Evolutionary conservation across 768 basidiomycete genomes (phyloP), one percentile per base, ranked within the genome.

Genomic region (Ramaria rubella): DNA sequence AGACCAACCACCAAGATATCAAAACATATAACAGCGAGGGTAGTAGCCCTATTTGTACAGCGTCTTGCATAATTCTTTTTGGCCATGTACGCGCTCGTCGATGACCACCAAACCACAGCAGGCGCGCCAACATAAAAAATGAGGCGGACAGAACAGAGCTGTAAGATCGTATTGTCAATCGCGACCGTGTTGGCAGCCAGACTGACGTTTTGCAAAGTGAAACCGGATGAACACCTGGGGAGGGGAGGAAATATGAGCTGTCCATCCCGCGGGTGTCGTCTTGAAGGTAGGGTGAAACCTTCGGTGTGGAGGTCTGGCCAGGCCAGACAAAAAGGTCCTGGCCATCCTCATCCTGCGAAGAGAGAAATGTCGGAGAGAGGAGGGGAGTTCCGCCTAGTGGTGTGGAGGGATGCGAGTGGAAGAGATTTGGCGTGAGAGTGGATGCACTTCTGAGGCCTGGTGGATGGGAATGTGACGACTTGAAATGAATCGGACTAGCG

Each of bases 161-260:
- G n/a, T 24, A 53, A 17, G 52, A 34, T 1, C 54, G 40, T 11
- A 30, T 17, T n/a, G 54, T 55, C 40, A 44, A 29, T 4, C 29
- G 23, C 2, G 23, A 27, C 23, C 44, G 42, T n/a, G 49, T 29
- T 27, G 49, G 30, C 5, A 50, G 26, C 52, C 52, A 53, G 19
- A 27, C 8, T 23, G 34, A 53, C 29, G 23, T 55, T 31, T 55
- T 23, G 5, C 42, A 30, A 12, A 45, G 21, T n/a, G 23, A 21
- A 23, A 45, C 12, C 21, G 40, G 23, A 19, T 21, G 24, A 3
- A 42, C 23, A 19, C 24, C 24, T 12, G 44, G 42, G 14, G 54
- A 55, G 17, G 54, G 54, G n/a, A 55, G 44, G 23, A 55, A 55
- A 14, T 55, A 55, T 19, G 54, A 46, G n/a, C 54, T 55, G 26